Base-by-base conservation (phyloP, 164 flowering plant species). In the Stephania japonica region DNA sequence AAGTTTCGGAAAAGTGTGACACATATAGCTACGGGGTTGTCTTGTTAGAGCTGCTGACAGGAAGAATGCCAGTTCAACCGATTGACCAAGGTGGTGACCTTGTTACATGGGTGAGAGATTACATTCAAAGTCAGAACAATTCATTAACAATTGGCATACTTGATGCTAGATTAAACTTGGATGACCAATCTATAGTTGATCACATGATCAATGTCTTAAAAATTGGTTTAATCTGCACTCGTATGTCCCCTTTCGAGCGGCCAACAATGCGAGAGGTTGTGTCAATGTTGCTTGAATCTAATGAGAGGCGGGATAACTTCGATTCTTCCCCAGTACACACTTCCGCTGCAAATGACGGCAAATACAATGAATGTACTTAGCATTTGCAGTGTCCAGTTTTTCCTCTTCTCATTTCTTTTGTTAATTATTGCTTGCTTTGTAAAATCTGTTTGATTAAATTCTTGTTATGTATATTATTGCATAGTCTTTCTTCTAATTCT, bases 201-300 rank as follows among this genome's bases (percentile, higher is more conserved):
- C 97, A 92, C 83, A 93, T 96, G 99, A 69, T 90, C 25, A 81
- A 82, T 49, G 91, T 92, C 73, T 77, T 92, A 24, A 96, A 90
- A 84, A 82, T 93, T 71, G 98, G 97, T 71, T 72, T 92, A 53
- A 43, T 88, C 13, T 96, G 99, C 87, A 91, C 95, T 19, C 91
- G 74, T 68, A 69, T 82, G 89, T 84, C 91, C 1, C 97, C 98
- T 11, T 68, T 47, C 26, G 93, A 89, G 23, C 89, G 99, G 38
- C 99, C 99, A 21, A 78, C 98, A n/a, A 96, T 96, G 98, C 79
- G 97, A 70, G 86, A 93, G 76, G 97, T 92, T 72, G 97, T 96
- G 69, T 56, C 68, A 68, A 91, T 92, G 98, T 87, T 96, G 67
- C 82, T 82, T 13, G 93, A 91, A 83, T 89, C 97, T 13, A 84